Evolutionary conservation across 208 protist genomes (phyloP), one percentile per base, ranked within the genome.

Genomic region (Leishmania major): DNA sequence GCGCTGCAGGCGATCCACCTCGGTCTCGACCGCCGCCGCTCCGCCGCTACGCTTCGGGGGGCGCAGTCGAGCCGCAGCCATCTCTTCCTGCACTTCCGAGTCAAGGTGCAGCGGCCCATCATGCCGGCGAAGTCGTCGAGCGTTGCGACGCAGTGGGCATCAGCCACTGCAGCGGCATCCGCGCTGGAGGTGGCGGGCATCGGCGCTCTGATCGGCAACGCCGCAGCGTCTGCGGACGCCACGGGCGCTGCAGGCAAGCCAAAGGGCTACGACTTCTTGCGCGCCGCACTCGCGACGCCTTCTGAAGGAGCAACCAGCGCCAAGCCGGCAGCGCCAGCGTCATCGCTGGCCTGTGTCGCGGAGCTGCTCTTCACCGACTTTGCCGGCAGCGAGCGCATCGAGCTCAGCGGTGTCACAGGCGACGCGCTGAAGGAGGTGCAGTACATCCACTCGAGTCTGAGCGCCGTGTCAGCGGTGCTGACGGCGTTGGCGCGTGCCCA

Each of bases 321-420:
- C 64, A 55, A 49, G 40, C 13, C 22, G 64, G 43, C 59, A 19
- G 25, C 43, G 17, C 35, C 81, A 25, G 74, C 79, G 25, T 22
- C 78, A 40, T 45, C 83, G 66, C 77, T 76, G 57, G 84, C 81
- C 7, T 83, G 80, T 40, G 75, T 80, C 55, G 76, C 83, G 43
- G 74, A 84, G 81, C 62, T 91, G 51, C 80, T 88, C 79, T 90
- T 97, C 57, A 87, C 88, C 25, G 94, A 97, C 75, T 87, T 96
- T 35, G 94, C 94, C 3, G 92, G 93, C 45, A 93, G 86, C 37
- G 92, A 94, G 80, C 83, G 90, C 4, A 82, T 96, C 15, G 83
- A 83, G 43, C 78, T 86, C 19, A 53, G 60, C 67, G 67, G 75
- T 31, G 37, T 75, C 28, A 71, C 67, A 4, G 91, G 89, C 28